phyloP scores from a whole-genome alignment of 305 asterid species.

The Fraxinus sp. region DNA sequence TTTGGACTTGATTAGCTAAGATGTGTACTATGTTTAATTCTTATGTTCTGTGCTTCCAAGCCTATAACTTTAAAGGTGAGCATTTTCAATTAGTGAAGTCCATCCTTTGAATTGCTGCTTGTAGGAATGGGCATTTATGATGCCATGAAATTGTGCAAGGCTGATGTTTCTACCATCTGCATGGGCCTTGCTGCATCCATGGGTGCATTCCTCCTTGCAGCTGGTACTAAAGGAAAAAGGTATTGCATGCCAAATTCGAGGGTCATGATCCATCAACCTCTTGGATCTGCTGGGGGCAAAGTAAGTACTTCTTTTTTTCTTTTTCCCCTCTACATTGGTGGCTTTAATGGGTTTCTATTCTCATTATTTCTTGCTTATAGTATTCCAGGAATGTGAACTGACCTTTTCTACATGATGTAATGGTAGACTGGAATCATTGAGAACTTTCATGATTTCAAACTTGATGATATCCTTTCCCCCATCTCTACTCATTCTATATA shows the following conservation, averaged over 20 bases:
- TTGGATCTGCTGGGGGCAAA: conserved; percentile 76
- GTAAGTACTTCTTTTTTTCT: conserved; percentile 35
- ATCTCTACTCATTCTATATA: neutral
- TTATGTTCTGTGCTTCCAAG: neutral
- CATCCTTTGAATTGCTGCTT: conserved; percentile 19
- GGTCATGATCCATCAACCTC: conserved; percentile 97
- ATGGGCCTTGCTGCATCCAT: conserved; percentile 90
- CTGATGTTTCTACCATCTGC: conserved; percentile 84
- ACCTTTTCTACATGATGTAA: neutral
- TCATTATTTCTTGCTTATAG: neutral
- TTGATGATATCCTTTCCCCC: neutral
- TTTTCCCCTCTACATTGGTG: neutral
- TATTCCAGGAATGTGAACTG: neutral
- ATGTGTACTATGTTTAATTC: neutral
- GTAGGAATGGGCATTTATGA: conserved; percentile 94
- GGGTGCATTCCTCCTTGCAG: conserved; percentile 90
- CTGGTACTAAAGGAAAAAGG: conserved; percentile 91
- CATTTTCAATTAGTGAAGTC: neutral
- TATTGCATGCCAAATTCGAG: conserved; percentile 94
- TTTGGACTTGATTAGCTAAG: neutral
- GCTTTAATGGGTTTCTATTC: conserved; percentile 2
- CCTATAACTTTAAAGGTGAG: neutral
- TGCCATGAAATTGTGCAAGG: conserved; percentile 93
- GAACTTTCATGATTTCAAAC: neutral
- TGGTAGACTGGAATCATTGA: neutral